Evolutionary conservation across 176 grass and related monocot species (phyloP), one percentile per base, ranked within the genome.

Genomic region (Tillandsia leiboldiana): DNA sequence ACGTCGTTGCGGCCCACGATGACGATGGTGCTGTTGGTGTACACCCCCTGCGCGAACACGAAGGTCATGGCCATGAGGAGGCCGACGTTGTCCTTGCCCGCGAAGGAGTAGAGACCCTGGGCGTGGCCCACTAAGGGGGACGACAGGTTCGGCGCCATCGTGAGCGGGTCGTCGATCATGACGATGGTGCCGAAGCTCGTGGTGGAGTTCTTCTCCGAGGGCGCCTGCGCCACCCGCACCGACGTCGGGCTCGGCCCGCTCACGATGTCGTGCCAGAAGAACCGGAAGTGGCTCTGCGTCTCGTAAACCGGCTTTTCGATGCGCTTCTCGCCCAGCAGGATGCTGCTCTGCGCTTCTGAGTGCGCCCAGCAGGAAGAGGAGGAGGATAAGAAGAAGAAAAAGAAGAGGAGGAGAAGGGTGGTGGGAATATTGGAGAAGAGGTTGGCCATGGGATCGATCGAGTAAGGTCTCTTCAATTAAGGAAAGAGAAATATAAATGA

Each of bases 121-220:
- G 87, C 91, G 17, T 85, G 80, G 15, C 91, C 91, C 0, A 96
- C 12, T 70, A 85, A 28, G 54, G 17, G 13, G 0, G 85, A 87
- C 1, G 75, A 66, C 0, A 51, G 14, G 15, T 80, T 65, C 0
- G 80, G 1, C 9, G 69, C 70, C 11, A 26, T 42, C 0, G 91
- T 96, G 6, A 96, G 74, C 0, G 80, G 77, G 80, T 96, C 91
- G 77, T 96, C 91, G 17, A 96, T 88, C 69, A 87, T 82, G 56
- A 82, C 48, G 70, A 88, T 29, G 10, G 62, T 58, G 14, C 91
- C 91, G 68, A 91, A 96, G 15, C 2, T 65, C 50, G 82, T 83
- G 1, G 72, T 53, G 0, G 91, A 83, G 1, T n/a, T 10, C 57
- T 64, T 77, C 27, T 63, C 26, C 2, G 70, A 61, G 0, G 84